Evolutionary conservation across 2,329 filamentous ascomycete species (phyloP).

Genomic region (Plenodomus tracheiphilus): DNA sequence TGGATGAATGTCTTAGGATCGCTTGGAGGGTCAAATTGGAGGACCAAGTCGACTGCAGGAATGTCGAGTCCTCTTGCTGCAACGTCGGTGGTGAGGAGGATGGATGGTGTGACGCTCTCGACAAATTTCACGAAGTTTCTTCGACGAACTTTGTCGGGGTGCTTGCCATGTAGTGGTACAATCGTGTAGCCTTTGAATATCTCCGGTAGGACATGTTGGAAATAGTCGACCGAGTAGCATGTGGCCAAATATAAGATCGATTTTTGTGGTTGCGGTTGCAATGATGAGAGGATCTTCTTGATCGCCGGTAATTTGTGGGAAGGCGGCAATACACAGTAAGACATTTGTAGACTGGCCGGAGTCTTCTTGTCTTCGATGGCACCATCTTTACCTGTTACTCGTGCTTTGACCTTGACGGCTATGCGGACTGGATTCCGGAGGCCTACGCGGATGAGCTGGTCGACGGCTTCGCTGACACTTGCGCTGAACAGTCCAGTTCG

Average conservation of each 20-base stretch:
- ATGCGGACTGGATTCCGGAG: constrained; percentile 94
- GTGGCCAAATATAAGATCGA: constrained; percentile 92
- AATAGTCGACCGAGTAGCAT: constrained; percentile 94
- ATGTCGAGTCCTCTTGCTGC: constrained; percentile 90
- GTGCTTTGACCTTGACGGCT: constrained; percentile 79
- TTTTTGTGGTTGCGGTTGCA: constrained; percentile 77
- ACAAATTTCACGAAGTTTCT: constrained; percentile 86
- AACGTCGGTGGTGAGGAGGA: constrained; percentile 91
- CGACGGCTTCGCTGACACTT: constrained; percentile 91
- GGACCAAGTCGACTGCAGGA: constrained; percentile 85
- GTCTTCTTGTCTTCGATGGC: constrained; percentile 83
- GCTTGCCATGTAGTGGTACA: constrained; percentile 88
- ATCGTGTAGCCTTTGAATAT: constrained; percentile 72
- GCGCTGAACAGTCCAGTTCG: constrained; percentile 94
- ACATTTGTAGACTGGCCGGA: constrained; percentile 90
- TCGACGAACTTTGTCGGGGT: constrained; percentile 81
- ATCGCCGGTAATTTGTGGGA: constrained; percentile 80
- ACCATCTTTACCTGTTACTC: constrained; percentile 51
- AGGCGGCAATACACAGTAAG: constrained; percentile 75
- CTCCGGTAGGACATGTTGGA: constrained; percentile 75
- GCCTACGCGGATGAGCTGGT: constrained; percentile 89
- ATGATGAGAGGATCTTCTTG: constrained; percentile 66
- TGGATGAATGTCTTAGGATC: constrained; percentile 84
- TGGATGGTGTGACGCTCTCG: constrained; percentile 71
- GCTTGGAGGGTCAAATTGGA: constrained; percentile 82